Base-by-base conservation (phyloP, 441 rosid species). In the Aquilaria agallochum region DNA sequence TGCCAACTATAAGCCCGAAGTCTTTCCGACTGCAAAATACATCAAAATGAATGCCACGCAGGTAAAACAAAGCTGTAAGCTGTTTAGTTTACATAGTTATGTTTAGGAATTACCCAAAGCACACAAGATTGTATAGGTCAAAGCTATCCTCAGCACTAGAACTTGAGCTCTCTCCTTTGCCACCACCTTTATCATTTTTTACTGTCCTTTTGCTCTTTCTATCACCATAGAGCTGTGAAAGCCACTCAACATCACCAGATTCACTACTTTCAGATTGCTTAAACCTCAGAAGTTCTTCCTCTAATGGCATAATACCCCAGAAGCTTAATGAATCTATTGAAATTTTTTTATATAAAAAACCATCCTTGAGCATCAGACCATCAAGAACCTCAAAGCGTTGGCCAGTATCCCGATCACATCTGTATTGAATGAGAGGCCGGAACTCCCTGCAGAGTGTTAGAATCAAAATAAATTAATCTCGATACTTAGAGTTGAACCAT, bases 331-430 rank as follows among this genome's bases (percentile, higher is more conserved):
- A 89, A 76, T 94, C 99, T 46, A 87, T 11, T 45, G 94, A 78
- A 64, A 91, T 83, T 78, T 72, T 89, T 74, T 89, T 94, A 74
- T 76, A 89, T 47, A 91, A 59, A 67, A 75, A 94, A 51, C 99
- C 96, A 76, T 91, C 90, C 83, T 87, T 91, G 71, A 94, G 80
- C 92, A 91, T 83, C 82, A 89, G 34, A 51, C 90, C 78, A 80
- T 91, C 97, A 70, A 94, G 86, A 71, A 81, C 71, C 78, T 94
- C 87, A 77, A 87, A 81, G 64, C 62, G 60, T 60, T 62, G 20
- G 53, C 89, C 89, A 44, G 92, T 86, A 47, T 94, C 97, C 60
- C 96, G 97, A 73, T 89, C 99, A 66, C 92, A 89, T 59, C 84
- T 86, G 64, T 61, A 70, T 65, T 82, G 87, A 68, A 94, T 79